Percentiles rank a stretch among this genome's conserved stretches.
phyloP scores from a whole-genome alignment of 768 basidiomycete species.

The Naematelia encephala region DNA sequence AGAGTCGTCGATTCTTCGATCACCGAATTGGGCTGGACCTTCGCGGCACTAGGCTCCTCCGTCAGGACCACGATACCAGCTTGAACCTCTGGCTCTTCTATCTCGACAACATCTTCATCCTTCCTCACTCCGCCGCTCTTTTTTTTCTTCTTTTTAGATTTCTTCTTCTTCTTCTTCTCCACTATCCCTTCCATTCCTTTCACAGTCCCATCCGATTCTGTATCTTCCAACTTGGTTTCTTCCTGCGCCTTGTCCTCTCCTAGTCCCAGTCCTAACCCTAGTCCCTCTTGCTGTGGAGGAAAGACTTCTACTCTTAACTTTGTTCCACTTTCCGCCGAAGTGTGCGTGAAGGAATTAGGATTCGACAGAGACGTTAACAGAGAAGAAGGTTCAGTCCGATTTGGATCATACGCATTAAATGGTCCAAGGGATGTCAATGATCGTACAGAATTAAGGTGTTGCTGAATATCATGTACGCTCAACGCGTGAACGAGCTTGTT shows the following conservation, averaged over 20 bases:
- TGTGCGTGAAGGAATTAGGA: too few species aligned
- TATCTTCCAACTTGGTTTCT: background rate
- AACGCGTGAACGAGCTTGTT: background rate
- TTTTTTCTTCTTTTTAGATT: constrained; percentile 2
- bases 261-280: too few species aligned
- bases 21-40: too few species aligned
- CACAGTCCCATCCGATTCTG: background rate
- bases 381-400: background rate
- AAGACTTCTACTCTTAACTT: too few species aligned
- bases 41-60: too few species aligned
- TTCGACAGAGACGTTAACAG: background rate
- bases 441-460: background rate
- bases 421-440: background rate
- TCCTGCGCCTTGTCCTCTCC: background rate
- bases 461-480: background rate
- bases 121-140: background rate
- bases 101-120: background rate
- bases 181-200: background rate
- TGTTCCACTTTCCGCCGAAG: too few species aligned
- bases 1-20: too few species aligned
- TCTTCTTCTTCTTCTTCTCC: constrained; percentile 2
- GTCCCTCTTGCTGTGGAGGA: too few species aligned
- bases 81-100: background rate
- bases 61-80: background rate
- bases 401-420: background rate